Conservation (phyloP, 23 red algal genomes). For the Pyropia yezoensis region DNA sequence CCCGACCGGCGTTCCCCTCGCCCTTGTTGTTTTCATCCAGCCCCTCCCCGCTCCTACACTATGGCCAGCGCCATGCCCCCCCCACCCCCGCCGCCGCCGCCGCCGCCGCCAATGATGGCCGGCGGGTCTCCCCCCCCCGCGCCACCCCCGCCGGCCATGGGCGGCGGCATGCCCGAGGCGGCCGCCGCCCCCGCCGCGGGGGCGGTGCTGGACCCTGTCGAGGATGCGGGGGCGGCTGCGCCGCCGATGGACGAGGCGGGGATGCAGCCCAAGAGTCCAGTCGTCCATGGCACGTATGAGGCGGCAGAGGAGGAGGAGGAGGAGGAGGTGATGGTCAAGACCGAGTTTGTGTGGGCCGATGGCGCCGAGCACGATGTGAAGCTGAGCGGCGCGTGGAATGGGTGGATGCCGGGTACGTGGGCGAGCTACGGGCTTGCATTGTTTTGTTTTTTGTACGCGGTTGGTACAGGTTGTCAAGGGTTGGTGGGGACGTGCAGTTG, state of each 20-base stretch:
- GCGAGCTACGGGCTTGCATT: too few relatives aligned
- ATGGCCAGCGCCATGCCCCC: neutral
- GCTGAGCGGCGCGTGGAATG: slow-evolving; percentile 83
- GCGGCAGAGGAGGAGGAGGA: slow-evolving; percentile 46
- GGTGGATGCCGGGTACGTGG: slow-evolving; percentile 59
- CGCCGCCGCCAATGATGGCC: neutral
- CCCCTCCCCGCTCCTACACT: neutral
- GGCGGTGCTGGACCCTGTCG: neutral
- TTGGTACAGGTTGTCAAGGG: too few relatives aligned
- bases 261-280: slow-evolving; percentile 48
- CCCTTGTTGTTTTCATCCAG: too few relatives aligned
- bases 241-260: slow-evolving; percentile 3
- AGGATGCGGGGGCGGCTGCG: slow-evolving; percentile 8
- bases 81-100: neutral
- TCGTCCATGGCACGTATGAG: slow-evolving; percentile 58
- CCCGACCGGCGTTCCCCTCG: neutral
- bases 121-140: slow-evolving; percentile 10
- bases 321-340: slow-evolving; percentile 84
- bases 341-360: slow-evolving; percentile 96
- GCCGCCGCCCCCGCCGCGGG: neutral
- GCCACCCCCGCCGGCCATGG: slow-evolving; percentile 6
- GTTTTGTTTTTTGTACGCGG: too few relatives aligned
- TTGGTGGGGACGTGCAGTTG: too few relatives aligned
- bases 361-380: slow-evolving; percentile 87
- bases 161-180: neutral